A percentile compares a stretch with the other conserved stretches of the same genome.
phyloP scores from a whole-genome alignment of 1,284 basidiomycete genomes.

The Agaricales sp. region DNA sequence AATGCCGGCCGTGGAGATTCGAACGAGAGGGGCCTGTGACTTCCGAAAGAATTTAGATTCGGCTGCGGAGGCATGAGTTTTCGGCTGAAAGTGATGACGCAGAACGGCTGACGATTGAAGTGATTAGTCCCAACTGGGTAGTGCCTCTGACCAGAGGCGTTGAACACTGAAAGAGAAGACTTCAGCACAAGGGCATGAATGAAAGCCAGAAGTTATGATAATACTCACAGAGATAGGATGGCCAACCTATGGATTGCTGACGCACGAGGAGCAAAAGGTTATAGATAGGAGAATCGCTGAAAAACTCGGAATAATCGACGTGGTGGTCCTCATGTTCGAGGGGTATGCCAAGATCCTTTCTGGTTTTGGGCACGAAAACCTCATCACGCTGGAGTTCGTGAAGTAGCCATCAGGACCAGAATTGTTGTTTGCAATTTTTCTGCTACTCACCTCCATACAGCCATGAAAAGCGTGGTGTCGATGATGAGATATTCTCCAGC shows the following conservation, averaged over 20 bases:
- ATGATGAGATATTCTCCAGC: constrained; percentile 81
- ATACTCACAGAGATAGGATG: too few species aligned
- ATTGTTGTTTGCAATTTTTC: too few species aligned
- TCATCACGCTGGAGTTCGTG: too few species aligned
- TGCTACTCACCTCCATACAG: constrained; percentile 70
- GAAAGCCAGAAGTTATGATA: too few species aligned
- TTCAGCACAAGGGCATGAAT: constrained; percentile 73
- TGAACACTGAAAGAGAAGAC: too few species aligned
- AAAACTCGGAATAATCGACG: too few species aligned
- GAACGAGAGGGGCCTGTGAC: constrained; percentile 60
- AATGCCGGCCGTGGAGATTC: constrained; percentile 64
- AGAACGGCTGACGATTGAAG: too few species aligned
- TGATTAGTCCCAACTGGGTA: constrained; percentile 70
- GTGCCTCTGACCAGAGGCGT: constrained; percentile 68
- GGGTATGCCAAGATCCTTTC: constrained; percentile 48
- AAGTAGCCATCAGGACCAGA: too few species aligned
- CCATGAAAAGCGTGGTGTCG: constrained; percentile 81
- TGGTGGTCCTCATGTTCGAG: too few species aligned
- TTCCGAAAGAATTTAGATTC: constrained; percentile 71
- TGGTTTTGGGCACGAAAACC: constrained; percentile 78
- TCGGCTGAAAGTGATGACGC: too few species aligned
- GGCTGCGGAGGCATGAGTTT: constrained; percentile 47
- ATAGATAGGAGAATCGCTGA: constrained; percentile 72
- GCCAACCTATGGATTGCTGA: too few species aligned
- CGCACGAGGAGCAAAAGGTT: constrained; percentile 41